Percentiles rank a stretch among this genome's conserved stretches.
phyloP scores from a whole-genome alignment of 2,329 filamentous ascomycete species.

The Pseudocercospora musae region DNA sequence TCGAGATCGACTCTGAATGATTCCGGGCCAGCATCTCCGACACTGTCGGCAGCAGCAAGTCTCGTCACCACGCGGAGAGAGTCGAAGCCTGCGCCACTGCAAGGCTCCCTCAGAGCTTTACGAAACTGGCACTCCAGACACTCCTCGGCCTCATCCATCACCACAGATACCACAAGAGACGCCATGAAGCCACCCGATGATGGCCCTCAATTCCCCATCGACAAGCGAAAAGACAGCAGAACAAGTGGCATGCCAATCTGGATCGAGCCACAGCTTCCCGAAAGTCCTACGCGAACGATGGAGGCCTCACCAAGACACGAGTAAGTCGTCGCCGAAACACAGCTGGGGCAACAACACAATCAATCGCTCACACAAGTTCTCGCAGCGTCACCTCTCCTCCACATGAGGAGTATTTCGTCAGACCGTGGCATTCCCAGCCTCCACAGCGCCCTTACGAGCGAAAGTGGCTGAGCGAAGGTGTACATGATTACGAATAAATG shows the following conservation, averaged over 20 bases:
- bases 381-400: neutral
- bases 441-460: neutral
- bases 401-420: neutral
- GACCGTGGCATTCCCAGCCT: neutral
- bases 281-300: neutral
- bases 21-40: constrained; percentile 4
- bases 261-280: neutral
- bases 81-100: neutral
- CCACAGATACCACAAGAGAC: neutral
- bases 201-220: neutral
- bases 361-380: neutral
- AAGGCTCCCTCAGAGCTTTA: neutral
- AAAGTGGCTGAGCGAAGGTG: neutral
- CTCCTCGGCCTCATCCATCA: neutral
- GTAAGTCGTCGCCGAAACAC: too few relatives aligned
- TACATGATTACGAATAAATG: neutral
- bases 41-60: neutral
- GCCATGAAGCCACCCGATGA: neutral
- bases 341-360: neutral
- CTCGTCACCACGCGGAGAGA: neutral
- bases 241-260: neutral
- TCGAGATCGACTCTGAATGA: constrained; percentile 2
- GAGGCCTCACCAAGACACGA: neutral
- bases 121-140: neutral
- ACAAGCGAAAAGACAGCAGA: constrained; percentile 1